Percentiles rank a stretch among this genome's conserved stretches.
These are phyloP conservation scores for Annulohypoxylon moriforme DNA, from an alignment of 495 filamentous ascomycete species.

Conservation along the genomic window DNA sequence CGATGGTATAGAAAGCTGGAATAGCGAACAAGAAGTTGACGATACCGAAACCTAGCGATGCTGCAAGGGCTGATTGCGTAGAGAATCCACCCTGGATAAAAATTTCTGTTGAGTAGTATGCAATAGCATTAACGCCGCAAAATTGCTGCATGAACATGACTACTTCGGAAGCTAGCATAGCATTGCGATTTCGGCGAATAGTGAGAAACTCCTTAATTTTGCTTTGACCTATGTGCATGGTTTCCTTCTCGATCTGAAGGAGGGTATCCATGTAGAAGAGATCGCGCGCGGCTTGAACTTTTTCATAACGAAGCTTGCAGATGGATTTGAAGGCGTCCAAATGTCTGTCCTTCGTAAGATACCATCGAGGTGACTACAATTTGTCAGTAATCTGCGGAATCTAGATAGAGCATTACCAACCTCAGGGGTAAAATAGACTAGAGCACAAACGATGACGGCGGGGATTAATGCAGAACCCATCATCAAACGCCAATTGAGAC, in stretches of 20 bases:
- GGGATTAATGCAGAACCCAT: constrained; percentile 82
- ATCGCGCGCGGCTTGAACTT: constrained; percentile 83
- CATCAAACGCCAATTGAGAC: constrained; percentile 86
- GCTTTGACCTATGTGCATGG: constrained; percentile 68
- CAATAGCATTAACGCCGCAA: constrained; percentile 72
- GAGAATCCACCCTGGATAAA: constrained; percentile 70
- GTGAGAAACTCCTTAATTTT: constrained; percentile 76
- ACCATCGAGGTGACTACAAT: constrained; percentile 71
- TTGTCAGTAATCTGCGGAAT: constrained; percentile 14
- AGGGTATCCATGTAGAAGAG: constrained; percentile 83
- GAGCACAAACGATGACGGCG: constrained; percentile 73
- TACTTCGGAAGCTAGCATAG: constrained; percentile 76
- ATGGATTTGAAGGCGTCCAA: constrained; percentile 74
- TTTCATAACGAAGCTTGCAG: constrained; percentile 71
- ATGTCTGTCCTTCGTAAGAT: constrained; percentile 76
- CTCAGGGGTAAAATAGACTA: constrained; percentile 81
- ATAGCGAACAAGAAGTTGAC: constrained; percentile 84
- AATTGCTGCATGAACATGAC: constrained; percentile 93
- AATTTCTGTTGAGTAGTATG: constrained; percentile 75
- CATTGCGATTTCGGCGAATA: constrained; percentile 80
- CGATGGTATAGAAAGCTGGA: constrained; percentile 83
- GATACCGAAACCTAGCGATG: constrained; percentile 80
- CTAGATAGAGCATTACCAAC: constrained; percentile 47
- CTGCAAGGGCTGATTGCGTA: constrained; percentile 67
- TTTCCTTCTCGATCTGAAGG: constrained; percentile 71